These are phyloP conservation scores for Sergeia podlipaevii DNA, from an alignment of 208 protist genomes.

Conservation along the genomic window DNA sequence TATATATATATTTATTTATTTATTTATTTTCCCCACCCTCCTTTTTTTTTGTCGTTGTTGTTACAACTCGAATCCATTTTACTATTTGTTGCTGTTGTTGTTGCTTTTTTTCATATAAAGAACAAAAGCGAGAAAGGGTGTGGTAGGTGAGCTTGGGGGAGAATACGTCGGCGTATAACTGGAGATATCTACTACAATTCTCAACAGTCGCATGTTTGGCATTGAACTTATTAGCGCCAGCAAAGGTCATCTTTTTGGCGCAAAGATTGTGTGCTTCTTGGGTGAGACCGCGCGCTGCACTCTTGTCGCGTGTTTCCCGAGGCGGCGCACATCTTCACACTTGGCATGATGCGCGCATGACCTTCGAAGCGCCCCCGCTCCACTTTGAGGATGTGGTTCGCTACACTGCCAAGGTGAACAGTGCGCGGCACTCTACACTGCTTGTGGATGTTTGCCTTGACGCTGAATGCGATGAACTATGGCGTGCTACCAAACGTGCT, in stretches of 20 bases:
- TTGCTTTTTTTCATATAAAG: not conserved
- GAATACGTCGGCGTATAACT: too few species aligned
- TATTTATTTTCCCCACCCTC: slow-evolving; percentile 9
- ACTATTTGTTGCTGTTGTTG: not conserved
- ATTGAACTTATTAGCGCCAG: too few species aligned
- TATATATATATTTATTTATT: slow-evolving; percentile 13
- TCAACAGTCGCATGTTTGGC: too few species aligned
- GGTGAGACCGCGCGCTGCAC: slow-evolving; percentile 22
- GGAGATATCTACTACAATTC: too few species aligned
- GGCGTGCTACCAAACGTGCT: slow-evolving; percentile 8
- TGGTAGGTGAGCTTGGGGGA: too few species aligned
- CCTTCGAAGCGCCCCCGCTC: slow-evolving; percentile 23
- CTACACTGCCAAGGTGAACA: slow-evolving; percentile 19
- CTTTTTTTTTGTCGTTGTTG: slow-evolving; percentile 1
- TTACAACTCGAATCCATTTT: not conserved
- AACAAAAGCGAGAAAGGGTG: slow-evolving; percentile 5
- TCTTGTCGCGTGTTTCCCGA: slow-evolving; percentile 25
- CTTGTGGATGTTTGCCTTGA: slow-evolving; percentile 25
- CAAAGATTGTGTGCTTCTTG: slow-evolving; percentile 30
- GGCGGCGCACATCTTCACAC: slow-evolving; percentile 13
- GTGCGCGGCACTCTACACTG: slow-evolving; percentile 27
- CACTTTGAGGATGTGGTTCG: slow-evolving; percentile 10
- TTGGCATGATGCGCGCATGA: slow-evolving; percentile 35
- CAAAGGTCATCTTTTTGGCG: slow-evolving; percentile 41
- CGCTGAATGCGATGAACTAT: slow-evolving; percentile 6